Base-by-base conservation (phyloP, 257 asterid genomes). In the Scutellaria galericulata region DNA sequence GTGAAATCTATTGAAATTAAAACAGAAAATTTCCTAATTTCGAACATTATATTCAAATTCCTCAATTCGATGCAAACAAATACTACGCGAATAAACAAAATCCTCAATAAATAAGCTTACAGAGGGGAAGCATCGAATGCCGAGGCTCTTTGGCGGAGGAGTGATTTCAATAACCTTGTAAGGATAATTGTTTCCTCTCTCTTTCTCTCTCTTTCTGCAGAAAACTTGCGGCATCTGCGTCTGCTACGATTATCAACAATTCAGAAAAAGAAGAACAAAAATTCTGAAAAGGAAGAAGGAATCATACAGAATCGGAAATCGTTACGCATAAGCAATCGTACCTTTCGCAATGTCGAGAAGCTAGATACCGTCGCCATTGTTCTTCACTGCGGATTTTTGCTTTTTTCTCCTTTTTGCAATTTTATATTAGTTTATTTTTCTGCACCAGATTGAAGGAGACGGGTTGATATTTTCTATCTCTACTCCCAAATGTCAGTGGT, bases 101-200 rank as follows among this genome's bases (percentile, higher is more conserved):
- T 10, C 9, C 48, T 0, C 1, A 54, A 59, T 2, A 61, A 70
- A 22, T 4, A 24, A 27, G 66, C 96, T 84, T 77, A 88, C 97
- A 27, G 84, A 70, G 9, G 95, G 93, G 63, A 90, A 86, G 84
- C 97, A 86, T 65, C 96, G 96, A 78, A 87, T 68, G 86, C 98
- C 97, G 10, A 93, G 98, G 84, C 80, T 85, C 80, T 89, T 89
- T 57, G 98, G 97, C 64, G 98, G 97, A 7, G 98, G 98, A 50
- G 90, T 86, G 59, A 90, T 90, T 77, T 87, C 96, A 53, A 83
- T 80, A 52, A 93, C 96, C 75, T 89, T 90, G 79, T 90, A 90
- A 9, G 96, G 98, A 74, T 86, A 81, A 70, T 82, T 86, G 77
- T 74, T 83, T 39, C 88, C 86, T 75, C 85, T 80, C 73, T 88